Percentiles rank a stretch among this genome's conserved stretches.
Conservation (phyloP, 495 filamentous ascomycete species). For the Aspergillus steynii region DNA sequence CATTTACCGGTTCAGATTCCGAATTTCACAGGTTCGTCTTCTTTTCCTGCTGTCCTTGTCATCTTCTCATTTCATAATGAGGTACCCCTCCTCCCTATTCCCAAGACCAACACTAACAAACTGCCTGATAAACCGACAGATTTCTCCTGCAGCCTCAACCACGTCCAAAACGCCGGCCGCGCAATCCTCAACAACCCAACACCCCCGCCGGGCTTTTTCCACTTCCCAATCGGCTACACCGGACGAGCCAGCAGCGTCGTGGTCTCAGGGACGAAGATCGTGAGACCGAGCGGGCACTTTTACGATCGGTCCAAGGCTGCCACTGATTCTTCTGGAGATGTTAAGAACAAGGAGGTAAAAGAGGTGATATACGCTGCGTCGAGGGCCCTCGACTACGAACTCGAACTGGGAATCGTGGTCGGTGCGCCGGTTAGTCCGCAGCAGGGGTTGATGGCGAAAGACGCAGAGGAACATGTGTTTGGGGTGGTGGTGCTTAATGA, state of each 20-base stretch:
- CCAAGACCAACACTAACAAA: background rate
- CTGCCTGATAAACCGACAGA: slow-evolving; percentile 27
- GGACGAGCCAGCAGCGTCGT: slow-evolving; percentile 72
- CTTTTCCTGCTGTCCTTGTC: background rate
- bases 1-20: slow-evolving; percentile 78
- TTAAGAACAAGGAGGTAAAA: background rate
- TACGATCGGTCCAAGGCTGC: slow-evolving; percentile 31
- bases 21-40: slow-evolving; percentile 57
- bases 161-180: slow-evolving; percentile 32
- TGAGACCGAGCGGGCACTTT: slow-evolving; percentile 74
- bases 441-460: slow-evolving; percentile 25
- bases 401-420: slow-evolving; percentile 80
- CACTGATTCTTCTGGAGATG: slow-evolving; percentile 4
- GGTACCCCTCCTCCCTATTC: background rate
- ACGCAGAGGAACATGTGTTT: slow-evolving; percentile 75
- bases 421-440: slow-evolving; percentile 35
- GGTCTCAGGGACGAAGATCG: slow-evolving; percentile 68
- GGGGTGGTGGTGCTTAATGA: slow-evolving; percentile 86
- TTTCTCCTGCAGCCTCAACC: slow-evolving; percentile 61
- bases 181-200: slow-evolving; percentile 37
- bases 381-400: slow-evolving; percentile 72
- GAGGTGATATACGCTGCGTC: slow-evolving; percentile 53
- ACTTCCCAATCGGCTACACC: slow-evolving; percentile 58
- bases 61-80: slow-evolving; percentile 20
- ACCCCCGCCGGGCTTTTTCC: slow-evolving; percentile 34